phyloP scores from a whole-genome alignment of 2,329 filamentous ascomycete species.

The Aureobasidium uvarum region DNA sequence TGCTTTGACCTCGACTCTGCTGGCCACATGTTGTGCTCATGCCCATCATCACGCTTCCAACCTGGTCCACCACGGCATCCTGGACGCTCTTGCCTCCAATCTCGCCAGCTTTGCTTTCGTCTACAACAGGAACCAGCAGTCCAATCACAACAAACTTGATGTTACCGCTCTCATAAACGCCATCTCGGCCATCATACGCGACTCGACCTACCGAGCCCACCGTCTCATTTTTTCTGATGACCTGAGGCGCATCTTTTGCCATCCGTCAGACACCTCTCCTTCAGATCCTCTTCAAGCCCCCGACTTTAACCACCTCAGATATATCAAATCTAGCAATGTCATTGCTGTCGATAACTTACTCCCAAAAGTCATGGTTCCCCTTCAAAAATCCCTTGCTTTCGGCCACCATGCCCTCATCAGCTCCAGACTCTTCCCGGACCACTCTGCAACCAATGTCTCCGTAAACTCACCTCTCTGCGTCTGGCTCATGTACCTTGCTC shows the following conservation, averaged over 20 bases:
- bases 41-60: slow-evolving; percentile 34
- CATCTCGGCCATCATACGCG: slow-evolving; percentile 70
- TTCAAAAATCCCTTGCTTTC: slow-evolving; percentile 28
- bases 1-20: slow-evolving; percentile 57
- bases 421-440: slow-evolving; percentile 25
- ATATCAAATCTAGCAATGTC: not conserved
- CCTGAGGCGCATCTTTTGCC: slow-evolving; percentile 42
- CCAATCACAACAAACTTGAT: slow-evolving; percentile 49
- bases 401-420: slow-evolving; percentile 25
- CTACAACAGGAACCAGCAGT: slow-evolving; percentile 49
- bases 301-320: not conserved
- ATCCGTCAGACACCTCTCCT: not conserved
- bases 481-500: slow-evolving; percentile 49
- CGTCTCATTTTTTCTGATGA: slow-evolving; percentile 52
- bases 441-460: slow-evolving; percentile 39
- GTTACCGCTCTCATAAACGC: slow-evolving; percentile 68
- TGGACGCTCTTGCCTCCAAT: slow-evolving; percentile 74
- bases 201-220: slow-evolving; percentile 75
- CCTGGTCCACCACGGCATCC: slow-evolving; percentile 69
- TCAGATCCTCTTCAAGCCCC: not conserved
- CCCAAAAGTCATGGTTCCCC: slow-evolving; percentile 28
- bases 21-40: slow-evolving; percentile 58
- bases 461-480: slow-evolving; percentile 49
- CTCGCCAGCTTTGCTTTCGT: slow-evolving; percentile 48
- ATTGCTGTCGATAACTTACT: slow-evolving; percentile 25